Conservation (phyloP, 2,329 filamentous ascomycete species). For the Monascus ruber region DNA sequence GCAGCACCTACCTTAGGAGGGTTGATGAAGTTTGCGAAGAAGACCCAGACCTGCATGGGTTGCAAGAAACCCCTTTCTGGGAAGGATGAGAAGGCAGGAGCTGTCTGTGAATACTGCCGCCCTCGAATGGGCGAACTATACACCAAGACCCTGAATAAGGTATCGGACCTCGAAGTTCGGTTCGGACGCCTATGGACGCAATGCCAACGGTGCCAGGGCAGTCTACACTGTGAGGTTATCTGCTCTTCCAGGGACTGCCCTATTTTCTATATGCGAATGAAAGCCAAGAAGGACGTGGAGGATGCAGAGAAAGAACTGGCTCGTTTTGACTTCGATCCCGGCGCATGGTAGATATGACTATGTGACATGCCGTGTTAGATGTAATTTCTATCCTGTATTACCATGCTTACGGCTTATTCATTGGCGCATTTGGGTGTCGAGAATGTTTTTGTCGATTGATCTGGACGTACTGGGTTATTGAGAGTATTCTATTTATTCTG, state of each 20-base stretch:
- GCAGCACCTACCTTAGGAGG: slow-evolving; percentile 85
- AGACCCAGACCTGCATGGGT: slow-evolving; percentile 95
- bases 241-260: slow-evolving; percentile 94
- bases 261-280: slow-evolving; percentile 99
- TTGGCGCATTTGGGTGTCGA: not conserved
- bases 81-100: slow-evolving; percentile 68
- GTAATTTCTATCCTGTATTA: not conserved
- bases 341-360: slow-evolving; percentile 45
- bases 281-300: slow-evolving; percentile 97
- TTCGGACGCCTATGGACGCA: slow-evolving; percentile 95
- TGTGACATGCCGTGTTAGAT: slow-evolving; percentile 4
- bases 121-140: slow-evolving; percentile 85
- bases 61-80: slow-evolving; percentile 90
- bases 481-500: not conserved
- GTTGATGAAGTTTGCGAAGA: slow-evolving; percentile 97
- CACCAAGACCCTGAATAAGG: slow-evolving; percentile 76
- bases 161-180: slow-evolving; percentile 82
- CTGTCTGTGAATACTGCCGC: slow-evolving; percentile 77
- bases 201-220: slow-evolving; percentile 94
- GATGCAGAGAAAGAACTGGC: slow-evolving; percentile 83
- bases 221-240: slow-evolving; percentile 96
- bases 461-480: not conserved
- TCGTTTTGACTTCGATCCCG: slow-evolving; percentile 78
- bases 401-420: not conserved
- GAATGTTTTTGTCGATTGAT: not conserved